These are phyloP conservation scores for Priceomyces melissophilus DNA, from an alignment of 805 yeast genomes.

Conservation along the genomic window DNA sequence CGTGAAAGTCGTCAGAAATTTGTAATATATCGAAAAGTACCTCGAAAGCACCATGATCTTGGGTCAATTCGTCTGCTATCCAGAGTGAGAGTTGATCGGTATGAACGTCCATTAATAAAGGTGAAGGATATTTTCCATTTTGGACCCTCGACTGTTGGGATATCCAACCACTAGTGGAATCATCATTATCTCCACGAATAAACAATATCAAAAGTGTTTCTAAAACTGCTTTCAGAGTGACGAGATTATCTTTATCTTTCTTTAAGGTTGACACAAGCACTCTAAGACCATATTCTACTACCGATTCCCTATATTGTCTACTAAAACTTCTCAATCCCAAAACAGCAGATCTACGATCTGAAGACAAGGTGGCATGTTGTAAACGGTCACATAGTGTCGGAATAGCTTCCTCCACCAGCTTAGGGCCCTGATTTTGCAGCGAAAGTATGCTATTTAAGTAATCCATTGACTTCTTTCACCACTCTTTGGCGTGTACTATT, in stretches of 20 bases:
- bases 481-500: too few species aligned
- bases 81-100: conserved; percentile 88
- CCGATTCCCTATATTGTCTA: conserved; percentile 84
- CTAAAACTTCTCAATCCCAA: conserved; percentile 85
- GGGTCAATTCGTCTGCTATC: conserved; percentile 92
- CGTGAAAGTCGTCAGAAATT: conserved; percentile 63
- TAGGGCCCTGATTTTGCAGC: conserved; percentile 28
- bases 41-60: conserved; percentile 32
- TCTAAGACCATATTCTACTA: conserved; percentile 80
- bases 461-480: conserved; percentile 23
- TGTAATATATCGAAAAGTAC: conserved; percentile 42
- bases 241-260: conserved; percentile 66
- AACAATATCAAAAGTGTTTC: conserved; percentile 84
- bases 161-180: conserved; percentile 65
- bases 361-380: conserved; percentile 72
- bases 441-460: conserved; percentile 35
- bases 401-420: conserved; percentile 76
- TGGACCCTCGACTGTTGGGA: conserved; percentile 69
- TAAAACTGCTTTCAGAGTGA: conserved; percentile 70
- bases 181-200: conserved; percentile 61
- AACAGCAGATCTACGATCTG: conserved; percentile 89
- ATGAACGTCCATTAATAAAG: conserved; percentile 51
- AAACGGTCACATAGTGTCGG: conserved; percentile 85
- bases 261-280: conserved; percentile 64
- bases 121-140: conserved; percentile 78